Evolutionary conservation across 2,329 filamentous ascomycete genomes (phyloP).

Genomic region (Diaporthe sp.): DNA sequence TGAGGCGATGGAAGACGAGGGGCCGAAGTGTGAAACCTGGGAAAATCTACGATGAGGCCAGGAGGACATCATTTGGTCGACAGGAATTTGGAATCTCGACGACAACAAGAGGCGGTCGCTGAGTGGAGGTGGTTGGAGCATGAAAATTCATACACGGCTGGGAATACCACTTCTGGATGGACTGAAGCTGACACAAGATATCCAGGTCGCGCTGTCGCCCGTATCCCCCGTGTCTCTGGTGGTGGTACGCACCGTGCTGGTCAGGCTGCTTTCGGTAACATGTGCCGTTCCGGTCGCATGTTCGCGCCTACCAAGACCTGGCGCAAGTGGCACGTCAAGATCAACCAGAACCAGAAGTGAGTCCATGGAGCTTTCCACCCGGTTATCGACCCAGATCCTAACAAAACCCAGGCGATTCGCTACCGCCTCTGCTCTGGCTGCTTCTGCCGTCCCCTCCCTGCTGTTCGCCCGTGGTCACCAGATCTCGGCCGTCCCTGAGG

Average conservation of each 20-base stretch:
- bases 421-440: slow-evolving; percentile 96
- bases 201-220: slow-evolving; percentile 96
- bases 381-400: slow-evolving; percentile 46
- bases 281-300: slow-evolving; percentile 99
- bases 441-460: slow-evolving; percentile 94
- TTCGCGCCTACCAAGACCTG: slow-evolving; percentile 99
- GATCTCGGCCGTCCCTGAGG: slow-evolving; percentile 91
- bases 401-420: slow-evolving; percentile 83
- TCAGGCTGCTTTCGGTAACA: slow-evolving; percentile 99
- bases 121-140: slow-evolving; percentile 6
- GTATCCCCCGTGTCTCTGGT: slow-evolving; percentile 99
- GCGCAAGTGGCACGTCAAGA: slow-evolving; percentile 99
- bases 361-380: slow-evolving; percentile 53
- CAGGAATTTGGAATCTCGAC: background rate
- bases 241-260: slow-evolving; percentile 99
- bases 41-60: background rate
- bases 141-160: background rate
- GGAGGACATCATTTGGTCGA: background rate
- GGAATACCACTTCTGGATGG: slow-evolving; percentile 15
- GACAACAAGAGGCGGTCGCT: background rate
- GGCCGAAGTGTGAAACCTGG: background rate
- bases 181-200: slow-evolving; percentile 45
- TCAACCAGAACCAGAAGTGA: slow-evolving; percentile 98
- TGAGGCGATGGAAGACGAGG: background rate
- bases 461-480: slow-evolving; percentile 98